Conservation (phyloP, 225 moss, liverwort and hornwort genomes). For the Antitrichia curtipendula region DNA sequence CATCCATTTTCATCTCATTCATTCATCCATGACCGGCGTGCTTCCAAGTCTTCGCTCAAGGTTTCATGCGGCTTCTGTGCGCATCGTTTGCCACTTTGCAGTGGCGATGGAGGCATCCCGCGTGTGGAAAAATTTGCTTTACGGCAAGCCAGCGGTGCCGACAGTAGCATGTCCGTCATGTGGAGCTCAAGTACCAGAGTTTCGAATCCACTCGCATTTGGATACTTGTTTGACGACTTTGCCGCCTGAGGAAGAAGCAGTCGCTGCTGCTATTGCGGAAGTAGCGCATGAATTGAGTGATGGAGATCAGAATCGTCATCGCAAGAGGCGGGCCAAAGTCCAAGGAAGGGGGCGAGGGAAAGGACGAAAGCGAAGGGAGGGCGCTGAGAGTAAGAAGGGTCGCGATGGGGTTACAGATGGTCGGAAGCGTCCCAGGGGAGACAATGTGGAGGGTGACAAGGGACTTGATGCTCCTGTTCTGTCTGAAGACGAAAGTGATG, state of each 20-base stretch:
- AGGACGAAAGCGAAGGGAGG: constrained; percentile 7
- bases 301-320: not conserved
- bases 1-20: not conserved
- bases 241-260: not conserved
- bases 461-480: not conserved
- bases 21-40: not conserved
- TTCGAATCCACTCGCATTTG: constrained; percentile 41
- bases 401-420: not conserved
- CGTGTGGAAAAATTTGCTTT: constrained; percentile 26
- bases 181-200: constrained; percentile 15
- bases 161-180: constrained; percentile 27
- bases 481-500: not conserved
- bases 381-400: not conserved
- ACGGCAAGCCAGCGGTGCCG: constrained; percentile 11
- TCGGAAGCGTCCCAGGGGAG: not conserved
- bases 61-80: not conserved
- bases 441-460: not conserved
- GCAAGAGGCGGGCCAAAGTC: not conserved
- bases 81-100: not conserved
- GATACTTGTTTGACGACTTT: constrained; percentile 15
- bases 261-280: not conserved
- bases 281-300: not conserved
- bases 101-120: constrained; percentile 3
- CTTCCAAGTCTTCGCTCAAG: not conserved
- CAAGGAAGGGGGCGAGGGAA: constrained; percentile 5